These are phyloP conservation scores for Incumbomyces delicatus DNA, from an alignment of 2,329 filamentous ascomycete species.

Conservation along the genomic window DNA sequence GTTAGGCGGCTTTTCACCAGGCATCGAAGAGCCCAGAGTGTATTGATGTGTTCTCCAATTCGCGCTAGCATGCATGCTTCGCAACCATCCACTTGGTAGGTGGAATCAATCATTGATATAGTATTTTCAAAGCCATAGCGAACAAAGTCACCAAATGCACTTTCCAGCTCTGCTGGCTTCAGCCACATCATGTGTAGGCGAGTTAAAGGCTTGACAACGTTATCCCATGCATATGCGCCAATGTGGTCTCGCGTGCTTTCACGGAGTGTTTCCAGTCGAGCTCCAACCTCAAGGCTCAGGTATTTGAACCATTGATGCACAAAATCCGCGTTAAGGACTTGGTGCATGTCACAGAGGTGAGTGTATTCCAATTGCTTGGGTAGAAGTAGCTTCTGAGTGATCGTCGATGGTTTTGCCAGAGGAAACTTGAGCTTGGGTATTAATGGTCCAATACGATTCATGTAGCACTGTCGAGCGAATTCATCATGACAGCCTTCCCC, in stretches of 20 bases:
- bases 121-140: neutral
- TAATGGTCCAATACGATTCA: constrained; percentile 1
- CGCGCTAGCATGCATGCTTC: constrained; percentile 4
- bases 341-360: constrained; percentile 1
- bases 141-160: constrained; percentile 3
- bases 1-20: constrained; percentile 4
- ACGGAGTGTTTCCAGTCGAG: constrained; percentile 1
- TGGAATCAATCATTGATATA: neutral
- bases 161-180: neutral
- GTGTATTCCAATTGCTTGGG: constrained; percentile 2
- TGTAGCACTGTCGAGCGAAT: neutral
- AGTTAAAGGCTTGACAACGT: constrained; percentile 2
- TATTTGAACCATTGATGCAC: constrained; percentile 5
- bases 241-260: neutral
- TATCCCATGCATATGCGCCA: neutral
- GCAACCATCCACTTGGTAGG: neutral
- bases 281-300: constrained; percentile 1
- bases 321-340: constrained; percentile 4
- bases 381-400: constrained; percentile 1
- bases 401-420: neutral
- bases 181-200: constrained; percentile 3
- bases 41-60: neutral
- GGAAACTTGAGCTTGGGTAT: constrained; percentile 1
- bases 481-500: constrained; percentile 2
- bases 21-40: neutral